phyloP scores from a whole-genome alignment of 208 protist genomes.

The Phytomonas sp. region DNA sequence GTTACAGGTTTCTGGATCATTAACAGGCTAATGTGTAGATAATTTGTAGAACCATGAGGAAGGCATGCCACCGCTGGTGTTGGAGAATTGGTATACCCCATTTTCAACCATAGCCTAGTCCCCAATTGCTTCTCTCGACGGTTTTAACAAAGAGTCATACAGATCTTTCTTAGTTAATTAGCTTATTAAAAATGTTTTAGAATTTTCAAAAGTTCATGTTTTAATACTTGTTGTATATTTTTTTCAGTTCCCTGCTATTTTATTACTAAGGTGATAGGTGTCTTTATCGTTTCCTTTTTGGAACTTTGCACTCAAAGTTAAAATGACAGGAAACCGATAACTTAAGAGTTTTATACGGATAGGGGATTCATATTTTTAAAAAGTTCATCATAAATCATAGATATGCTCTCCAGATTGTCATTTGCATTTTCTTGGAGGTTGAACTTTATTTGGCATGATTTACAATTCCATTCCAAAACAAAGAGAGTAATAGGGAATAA shows the following conservation, averaged over 20 bases:
- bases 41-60: background rate
- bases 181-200: background rate
- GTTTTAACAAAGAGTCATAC: background rate
- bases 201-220: conserved; percentile 3
- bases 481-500: background rate
- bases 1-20: background rate
- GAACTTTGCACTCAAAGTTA: background rate
- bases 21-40: background rate
- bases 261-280: background rate
- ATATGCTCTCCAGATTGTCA: background rate
- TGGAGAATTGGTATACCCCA: background rate
- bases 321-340: background rate
- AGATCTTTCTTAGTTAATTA: background rate
- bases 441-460: background rate
- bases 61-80: background rate
- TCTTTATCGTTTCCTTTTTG: background rate
- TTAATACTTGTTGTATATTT: background rate
- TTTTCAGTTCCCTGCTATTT: background rate
- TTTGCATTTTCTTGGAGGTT: background rate
- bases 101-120: background rate
- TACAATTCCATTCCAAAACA: background rate
- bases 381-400: background rate
- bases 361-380: background rate
- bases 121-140: conserved; percentile 1
- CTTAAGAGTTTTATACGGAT: background rate